Conservation (phyloP, 805 yeast genomes). For the Candida anglica region DNA sequence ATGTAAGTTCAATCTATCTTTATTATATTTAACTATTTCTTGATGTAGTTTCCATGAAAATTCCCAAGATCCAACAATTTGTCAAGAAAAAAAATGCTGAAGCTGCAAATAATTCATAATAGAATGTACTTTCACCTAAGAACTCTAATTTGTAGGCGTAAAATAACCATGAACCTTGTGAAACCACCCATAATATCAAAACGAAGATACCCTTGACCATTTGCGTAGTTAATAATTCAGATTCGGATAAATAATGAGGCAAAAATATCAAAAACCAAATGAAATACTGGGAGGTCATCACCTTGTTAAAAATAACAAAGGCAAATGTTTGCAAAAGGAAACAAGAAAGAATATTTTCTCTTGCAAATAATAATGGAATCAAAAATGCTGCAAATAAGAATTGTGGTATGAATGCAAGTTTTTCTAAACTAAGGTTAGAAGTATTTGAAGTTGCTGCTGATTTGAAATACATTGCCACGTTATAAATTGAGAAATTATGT, state of each 20-base stretch:
- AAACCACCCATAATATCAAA: slow-evolving; percentile 55
- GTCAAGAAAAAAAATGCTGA: slow-evolving; percentile 56
- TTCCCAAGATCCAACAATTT: slow-evolving; percentile 59
- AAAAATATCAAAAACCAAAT: slow-evolving; percentile 88
- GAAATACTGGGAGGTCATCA: slow-evolving; percentile 91
- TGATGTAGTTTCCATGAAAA: slow-evolving; percentile 43
- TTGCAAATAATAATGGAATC: slow-evolving; percentile 48
- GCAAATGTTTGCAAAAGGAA: slow-evolving; percentile 41
- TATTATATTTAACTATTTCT: too few relatives aligned
- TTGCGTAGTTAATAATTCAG: slow-evolving; percentile 24
- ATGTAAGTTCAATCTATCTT: too few relatives aligned
- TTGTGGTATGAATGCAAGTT: slow-evolving; percentile 83
- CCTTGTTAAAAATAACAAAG: slow-evolving; percentile 45
- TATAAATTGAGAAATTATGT: slow-evolving; percentile 90
- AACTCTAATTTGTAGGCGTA: slow-evolving; percentile 82
- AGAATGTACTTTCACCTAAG: slow-evolving; percentile 62
- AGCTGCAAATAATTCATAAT: slow-evolving; percentile 52
- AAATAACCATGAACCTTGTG: slow-evolving; percentile 76
- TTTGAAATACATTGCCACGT: slow-evolving; percentile 62
- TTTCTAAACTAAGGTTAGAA: slow-evolving; percentile 31
- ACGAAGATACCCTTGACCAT: slow-evolving; percentile 37
- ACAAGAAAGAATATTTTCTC: slow-evolving; percentile 25
- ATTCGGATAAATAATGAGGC: slow-evolving; percentile 62
- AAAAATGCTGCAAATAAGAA: slow-evolving; percentile 53
- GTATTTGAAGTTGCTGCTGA: slow-evolving; percentile 31